Evolutionary conservation across 83 land plant genomes (phyloP), one percentile per base, ranked within the genome.

Genomic region (Picea mariana): DNA sequence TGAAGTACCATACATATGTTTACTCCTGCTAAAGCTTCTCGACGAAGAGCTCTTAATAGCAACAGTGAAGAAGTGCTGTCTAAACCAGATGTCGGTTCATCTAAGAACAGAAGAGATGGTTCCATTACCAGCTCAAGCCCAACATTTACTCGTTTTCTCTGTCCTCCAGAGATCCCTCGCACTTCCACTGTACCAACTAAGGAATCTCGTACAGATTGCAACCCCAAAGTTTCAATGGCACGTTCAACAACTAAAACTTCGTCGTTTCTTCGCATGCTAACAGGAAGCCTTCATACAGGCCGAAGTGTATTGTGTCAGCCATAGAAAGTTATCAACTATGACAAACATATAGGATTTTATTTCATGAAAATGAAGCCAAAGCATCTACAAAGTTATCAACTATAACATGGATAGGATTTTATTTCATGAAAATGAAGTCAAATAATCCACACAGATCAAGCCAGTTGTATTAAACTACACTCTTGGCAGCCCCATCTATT

Each of bases 141-240:
- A 81, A 98, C 99, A 89, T 98, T 98, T 59, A 98, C 99, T 83
- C 99, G 82, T 73, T 98, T 98, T 66, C 99, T 84, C 65, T 98
- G 99, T 67, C 99, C 99, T 77, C 99, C 99, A 62, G 99, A 98
- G 44, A 98, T 98, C 81, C 99, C 99, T 58, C 99, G 85, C 80
- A 87, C 85, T 84, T 98, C 99, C 26, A 98, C 96, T 52, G 99
- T 96, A 23, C 99, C 99, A 42, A 98, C 99, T 55, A 90, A 72
- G 6, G 97, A 94, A 82, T 92, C 90, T 66, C 99, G 85, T 12
- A 98, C 86, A 38, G 89, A 77, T 60, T 90, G 93, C 58, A 98
- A 85, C 52, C 99, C 99, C 75, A 98, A 86, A 20, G 92, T 86
- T 44, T 92, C 93, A 77, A 98, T 96, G 78, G 94, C 98, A 83